phyloP scores from a whole-genome alignment of 495 filamentous ascomycete genomes.

The Lindgomyces ingoldianus region DNA sequence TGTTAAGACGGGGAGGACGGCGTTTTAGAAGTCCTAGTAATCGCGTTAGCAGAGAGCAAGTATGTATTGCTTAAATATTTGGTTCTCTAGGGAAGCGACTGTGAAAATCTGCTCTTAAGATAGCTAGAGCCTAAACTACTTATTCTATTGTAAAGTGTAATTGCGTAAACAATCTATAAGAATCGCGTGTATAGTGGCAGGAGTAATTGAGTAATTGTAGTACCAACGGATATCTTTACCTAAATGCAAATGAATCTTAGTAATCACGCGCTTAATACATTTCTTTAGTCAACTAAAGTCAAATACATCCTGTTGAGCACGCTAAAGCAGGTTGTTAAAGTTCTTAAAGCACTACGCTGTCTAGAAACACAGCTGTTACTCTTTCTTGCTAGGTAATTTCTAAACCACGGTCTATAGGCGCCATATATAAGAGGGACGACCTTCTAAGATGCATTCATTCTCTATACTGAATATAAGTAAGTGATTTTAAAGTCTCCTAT shows the following conservation, averaged over 20 bases:
- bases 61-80: background rate
- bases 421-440: background rate
- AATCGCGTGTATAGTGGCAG: background rate
- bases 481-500: background rate
- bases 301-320: background rate
- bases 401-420: background rate
- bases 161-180: background rate
- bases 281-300: background rate
- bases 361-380: background rate
- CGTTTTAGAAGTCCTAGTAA: conserved; percentile 35
- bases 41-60: background rate
- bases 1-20: conserved; percentile 46
- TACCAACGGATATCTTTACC: background rate
- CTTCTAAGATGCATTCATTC: background rate
- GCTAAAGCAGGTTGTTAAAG: background rate
- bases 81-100: background rate
- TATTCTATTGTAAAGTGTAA: background rate
- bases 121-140: background rate
- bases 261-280: background rate
- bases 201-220: background rate
- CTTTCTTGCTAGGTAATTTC: background rate
- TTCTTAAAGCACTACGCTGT: background rate
- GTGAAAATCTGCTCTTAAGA: background rate
- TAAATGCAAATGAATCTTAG: background rate
- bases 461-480: background rate